Conservation (phyloP, 768 basidiomycete species). For the Porpolomopsis calyptriformis region DNA sequence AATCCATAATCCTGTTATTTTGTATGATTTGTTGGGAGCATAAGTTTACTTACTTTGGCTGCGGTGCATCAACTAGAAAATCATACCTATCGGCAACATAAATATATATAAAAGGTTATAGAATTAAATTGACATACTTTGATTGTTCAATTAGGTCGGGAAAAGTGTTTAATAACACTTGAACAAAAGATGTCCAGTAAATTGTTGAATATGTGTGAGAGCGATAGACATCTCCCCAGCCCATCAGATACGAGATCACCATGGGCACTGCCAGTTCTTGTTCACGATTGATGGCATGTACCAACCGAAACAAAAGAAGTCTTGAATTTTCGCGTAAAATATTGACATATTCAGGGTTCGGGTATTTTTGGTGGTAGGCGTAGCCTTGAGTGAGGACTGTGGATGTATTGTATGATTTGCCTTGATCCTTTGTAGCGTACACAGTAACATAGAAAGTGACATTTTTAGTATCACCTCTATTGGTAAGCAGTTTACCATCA, state of each 20-base stretch:
- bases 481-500: conserved; percentile 6
- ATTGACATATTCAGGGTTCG: neutral
- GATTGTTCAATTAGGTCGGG: too few species aligned
- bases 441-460: conserved; percentile 7
- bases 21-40: too few species aligned
- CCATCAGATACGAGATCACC: conserved; percentile 33
- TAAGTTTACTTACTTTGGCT: too few species aligned
- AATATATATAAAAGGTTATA: too few species aligned
- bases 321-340: conserved; percentile 13
- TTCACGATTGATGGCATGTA: conserved; percentile 23
- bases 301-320: conserved; percentile 21
- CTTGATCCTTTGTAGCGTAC: conserved; percentile 29
- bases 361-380: conserved; percentile 19
- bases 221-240: conserved; percentile 26
- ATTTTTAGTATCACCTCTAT: neutral
- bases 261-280: conserved; percentile 29
- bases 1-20: too few species aligned
- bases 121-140: too few species aligned
- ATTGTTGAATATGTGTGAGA: conserved; percentile 28
- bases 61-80: too few species aligned
- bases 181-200: conserved; percentile 23
- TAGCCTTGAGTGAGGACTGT: conserved; percentile 24
- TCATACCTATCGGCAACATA: too few species aligned
- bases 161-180: too few species aligned
- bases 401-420: conserved; percentile 21